Evolutionary conservation across 2,329 filamentous ascomycete species (phyloP), one percentile per base, ranked within the genome.

Genomic region (Herpotrichia juniperi): DNA sequence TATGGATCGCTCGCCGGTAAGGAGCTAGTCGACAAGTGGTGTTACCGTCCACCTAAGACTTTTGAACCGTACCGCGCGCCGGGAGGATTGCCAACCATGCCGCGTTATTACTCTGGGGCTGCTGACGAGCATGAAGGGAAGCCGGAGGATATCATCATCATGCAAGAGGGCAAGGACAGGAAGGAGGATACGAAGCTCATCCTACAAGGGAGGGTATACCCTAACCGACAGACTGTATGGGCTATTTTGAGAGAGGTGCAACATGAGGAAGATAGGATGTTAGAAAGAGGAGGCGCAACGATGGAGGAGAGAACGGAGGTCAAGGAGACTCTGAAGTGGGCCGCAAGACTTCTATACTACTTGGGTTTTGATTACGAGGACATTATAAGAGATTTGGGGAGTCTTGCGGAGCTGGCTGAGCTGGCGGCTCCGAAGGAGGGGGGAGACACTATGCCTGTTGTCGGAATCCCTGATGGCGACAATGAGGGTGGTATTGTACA

Each of bases 1-100:
- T 76, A 79, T 42, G 37, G 81, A 80, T 48, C 80, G 77, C 50
- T 49, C 56, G 9, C 73, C 73, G 86, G 81, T 51, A 78, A 73
- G 50, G 68, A 61, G 3, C 58, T 85, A 28, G 80, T 82, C 50
- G 65, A 78, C 9, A 68, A 66, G 30, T 85, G 82, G 77, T 73
- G 71, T 56, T 63, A 71, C 44, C 52, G 46, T 10, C 45, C 59
- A 2, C 56, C 61, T 12, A 57, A 55, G 17, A 39, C 39, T 6
- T 67, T 66, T 17, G 54, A 58, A 39, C 50, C 68, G 26, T 71
- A 66, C 46, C 56, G 60, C 43, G 63, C 69, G 4, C 66, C 69
- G 28, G 71, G 69, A 42, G 71, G 71, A 34, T 39, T 73, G 26
- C 62, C 63, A n/a, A 62, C 45, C 1, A 71, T 74, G 68, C 57